These are phyloP conservation scores for Tremellales sp. DNA, from an alignment of 1,284 basidiomycete genomes.

Conservation along the genomic window DNA sequence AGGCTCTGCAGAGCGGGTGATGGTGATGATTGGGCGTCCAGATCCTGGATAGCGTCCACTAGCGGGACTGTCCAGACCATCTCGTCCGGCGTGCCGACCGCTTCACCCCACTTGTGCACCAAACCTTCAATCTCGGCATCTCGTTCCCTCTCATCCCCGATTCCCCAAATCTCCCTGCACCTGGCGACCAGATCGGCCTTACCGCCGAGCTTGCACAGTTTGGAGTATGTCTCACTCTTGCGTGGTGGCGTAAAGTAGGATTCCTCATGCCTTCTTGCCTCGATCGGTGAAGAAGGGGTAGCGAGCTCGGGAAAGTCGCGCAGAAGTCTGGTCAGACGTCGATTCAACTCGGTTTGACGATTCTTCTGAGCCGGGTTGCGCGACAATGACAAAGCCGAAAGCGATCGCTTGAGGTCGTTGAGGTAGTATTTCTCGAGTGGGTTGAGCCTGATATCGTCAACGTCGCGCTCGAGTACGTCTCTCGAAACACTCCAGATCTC, in stretches of 20 bases:
- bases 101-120: constrained; percentile 29
- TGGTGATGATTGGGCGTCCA: not conserved
- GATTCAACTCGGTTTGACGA: constrained; percentile 22
- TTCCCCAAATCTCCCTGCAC: constrained; percentile 42
- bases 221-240: constrained; percentile 28
- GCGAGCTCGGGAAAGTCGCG: constrained; percentile 31
- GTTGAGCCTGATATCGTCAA: constrained; percentile 15
- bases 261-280: not conserved
- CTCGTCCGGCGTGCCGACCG: constrained; percentile 27
- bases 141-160: constrained; percentile 28
- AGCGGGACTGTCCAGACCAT: constrained; percentile 9
- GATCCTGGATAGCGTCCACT: constrained; percentile 23
- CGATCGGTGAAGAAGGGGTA: not conserved
- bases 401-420: constrained; percentile 33
- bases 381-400: constrained; percentile 18
- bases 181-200: constrained; percentile 34
- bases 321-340: constrained; percentile 18
- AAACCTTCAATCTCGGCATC: constrained; percentile 34
- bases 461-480: constrained; percentile 32
- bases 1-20: constrained; percentile 20
- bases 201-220: constrained; percentile 17
- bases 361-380: constrained; percentile 18
- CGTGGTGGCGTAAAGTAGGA: constrained; percentile 34
- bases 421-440: constrained; percentile 31
- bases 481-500: constrained; percentile 34